Percentiles rank a stretch among this genome's conserved stretches.
These are phyloP conservation scores for Microdochium bolleyi DNA, from an alignment of 2,329 filamentous ascomycete species.

Conservation along the genomic window DNA sequence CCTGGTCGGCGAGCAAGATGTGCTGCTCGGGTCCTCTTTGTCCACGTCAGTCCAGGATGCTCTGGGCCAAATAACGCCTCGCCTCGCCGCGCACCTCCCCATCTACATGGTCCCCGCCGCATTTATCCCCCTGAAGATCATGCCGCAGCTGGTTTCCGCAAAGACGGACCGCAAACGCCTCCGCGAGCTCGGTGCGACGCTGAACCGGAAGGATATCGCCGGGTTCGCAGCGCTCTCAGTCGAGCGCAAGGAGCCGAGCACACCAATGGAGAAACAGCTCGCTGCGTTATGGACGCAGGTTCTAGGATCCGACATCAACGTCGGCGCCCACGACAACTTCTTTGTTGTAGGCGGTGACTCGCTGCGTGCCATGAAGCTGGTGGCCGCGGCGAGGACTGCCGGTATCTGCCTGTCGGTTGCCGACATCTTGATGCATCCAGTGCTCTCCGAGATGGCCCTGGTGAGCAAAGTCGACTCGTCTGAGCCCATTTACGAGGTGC, in stretches of 20 bases:
- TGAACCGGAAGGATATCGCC: slow-evolving; percentile 31
- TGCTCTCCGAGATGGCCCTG: slow-evolving; percentile 33
- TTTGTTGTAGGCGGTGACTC: slow-evolving; percentile 33
- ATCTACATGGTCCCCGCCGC: slow-evolving; percentile 40
- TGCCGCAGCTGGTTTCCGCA: slow-evolving; percentile 38
- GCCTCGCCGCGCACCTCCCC: slow-evolving; percentile 24
- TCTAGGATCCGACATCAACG: slow-evolving; percentile 22
- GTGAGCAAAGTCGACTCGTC: slow-evolving; percentile 15
- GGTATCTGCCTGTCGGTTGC: slow-evolving; percentile 33
- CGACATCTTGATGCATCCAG: slow-evolving; percentile 35
- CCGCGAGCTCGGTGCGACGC: slow-evolving; percentile 32
- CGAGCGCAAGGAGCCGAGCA: slow-evolving; percentile 26
- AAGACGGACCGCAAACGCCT: slow-evolving; percentile 41
- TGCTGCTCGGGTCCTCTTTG: slow-evolving; percentile 14
- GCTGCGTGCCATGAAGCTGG: slow-evolving; percentile 41
- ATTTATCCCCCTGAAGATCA: slow-evolving; percentile 34
- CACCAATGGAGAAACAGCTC: slow-evolving; percentile 26
- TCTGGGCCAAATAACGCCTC: slow-evolving; percentile 13
- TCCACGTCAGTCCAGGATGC: slow-evolving; percentile 16
- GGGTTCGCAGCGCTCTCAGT: slow-evolving; percentile 19
- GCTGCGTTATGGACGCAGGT: slow-evolving; percentile 28
- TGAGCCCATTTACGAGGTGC: slow-evolving; percentile 12
- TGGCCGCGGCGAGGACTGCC: slow-evolving; percentile 30
- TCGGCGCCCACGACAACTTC: slow-evolving; percentile 21
- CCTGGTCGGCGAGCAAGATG: slow-evolving; percentile 12